These are phyloP conservation scores for Gigaspora rosea DNA, from an alignment of 192 early-diverging fungal genomes.

Conservation along the genomic window DNA sequence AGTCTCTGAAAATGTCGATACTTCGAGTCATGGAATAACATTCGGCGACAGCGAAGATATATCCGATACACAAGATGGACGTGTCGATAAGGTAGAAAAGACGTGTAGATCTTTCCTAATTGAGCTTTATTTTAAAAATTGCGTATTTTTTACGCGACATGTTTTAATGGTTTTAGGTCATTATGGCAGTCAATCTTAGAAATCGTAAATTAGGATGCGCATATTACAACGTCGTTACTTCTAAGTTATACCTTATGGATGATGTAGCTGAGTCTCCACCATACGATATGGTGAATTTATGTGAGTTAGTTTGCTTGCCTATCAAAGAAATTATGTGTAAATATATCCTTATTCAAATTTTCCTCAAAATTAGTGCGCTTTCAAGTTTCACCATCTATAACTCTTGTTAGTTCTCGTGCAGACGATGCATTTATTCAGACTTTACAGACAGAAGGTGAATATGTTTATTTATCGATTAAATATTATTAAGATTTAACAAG, in stretches of 20 bases:
- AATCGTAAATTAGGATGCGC: constrained; percentile 41
- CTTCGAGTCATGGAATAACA: not conserved
- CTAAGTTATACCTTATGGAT: constrained; percentile 47
- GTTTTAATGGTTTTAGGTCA: constrained; percentile 26
- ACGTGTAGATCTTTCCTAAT: no score
- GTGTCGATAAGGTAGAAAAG: no score
- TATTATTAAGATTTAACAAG: not conserved
- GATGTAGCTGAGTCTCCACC: constrained; percentile 39
- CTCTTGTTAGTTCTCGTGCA: constrained; percentile 36
- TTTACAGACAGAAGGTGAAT: constrained; percentile 31
- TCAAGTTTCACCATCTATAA: constrained; percentile 40
- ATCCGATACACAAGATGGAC: no score
- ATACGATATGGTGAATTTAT: constrained; percentile 31
- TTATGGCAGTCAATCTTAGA: constrained; percentile 40
- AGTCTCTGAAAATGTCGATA: not conserved
- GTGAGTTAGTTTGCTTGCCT: constrained; percentile 23
- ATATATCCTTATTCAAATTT: no score
- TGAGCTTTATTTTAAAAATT: not conserved
- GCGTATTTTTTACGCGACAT: not conserved
- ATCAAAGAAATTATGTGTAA: not conserved
- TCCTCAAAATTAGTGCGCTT: constrained; percentile 31
- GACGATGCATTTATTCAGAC: constrained; percentile 38
- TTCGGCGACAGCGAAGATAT: not conserved
- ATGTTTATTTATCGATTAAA: not conserved
- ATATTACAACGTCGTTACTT: constrained; percentile 36